Evolutionary conservation across 768 basidiomycete genomes (phyloP).

Genomic region (Tricholoma flavovirens): DNA sequence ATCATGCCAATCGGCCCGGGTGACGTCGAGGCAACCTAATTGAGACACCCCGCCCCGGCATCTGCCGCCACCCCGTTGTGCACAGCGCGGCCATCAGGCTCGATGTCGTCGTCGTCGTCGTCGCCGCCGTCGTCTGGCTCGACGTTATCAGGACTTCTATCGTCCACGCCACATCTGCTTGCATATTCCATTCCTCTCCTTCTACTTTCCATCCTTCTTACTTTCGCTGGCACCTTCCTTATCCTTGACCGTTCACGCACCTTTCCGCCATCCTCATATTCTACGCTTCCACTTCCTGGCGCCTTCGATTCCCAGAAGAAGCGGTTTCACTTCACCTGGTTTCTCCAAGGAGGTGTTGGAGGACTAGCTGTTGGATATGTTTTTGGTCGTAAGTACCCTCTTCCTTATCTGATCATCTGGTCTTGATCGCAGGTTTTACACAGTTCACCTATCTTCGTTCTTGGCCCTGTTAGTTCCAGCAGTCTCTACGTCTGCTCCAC

Average conservation of each 20-base stretch:
- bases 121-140: constrained; percentile 9
- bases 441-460: constrained; percentile 58
- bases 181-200: constrained; percentile 60
- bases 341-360: constrained; percentile 58
- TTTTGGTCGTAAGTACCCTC: constrained; percentile 46
- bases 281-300: constrained; percentile 27
- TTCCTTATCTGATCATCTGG: background rate
- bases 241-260: constrained; percentile 64
- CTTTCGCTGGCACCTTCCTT: constrained; percentile 67
- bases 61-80: no score
- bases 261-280: constrained; percentile 40
- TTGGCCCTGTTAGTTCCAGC: constrained; percentile 52
- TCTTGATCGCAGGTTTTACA: constrained; percentile 5
- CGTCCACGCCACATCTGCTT: constrained; percentile 44
- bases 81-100: background rate
- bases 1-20: no score
- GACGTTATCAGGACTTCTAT: constrained; percentile 36
- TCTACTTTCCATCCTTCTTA: constrained; percentile 47
- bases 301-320: constrained; percentile 26
- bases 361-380: constrained; percentile 53
- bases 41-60: no score
- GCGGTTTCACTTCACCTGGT: constrained; percentile 28
- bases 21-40: no score
- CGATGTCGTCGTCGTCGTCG: background rate
- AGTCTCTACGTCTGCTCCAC: constrained; percentile 36